Base-by-base conservation (phyloP, 2,329 filamentous ascomycete species). In the Sphaceloma murrayae region DNA sequence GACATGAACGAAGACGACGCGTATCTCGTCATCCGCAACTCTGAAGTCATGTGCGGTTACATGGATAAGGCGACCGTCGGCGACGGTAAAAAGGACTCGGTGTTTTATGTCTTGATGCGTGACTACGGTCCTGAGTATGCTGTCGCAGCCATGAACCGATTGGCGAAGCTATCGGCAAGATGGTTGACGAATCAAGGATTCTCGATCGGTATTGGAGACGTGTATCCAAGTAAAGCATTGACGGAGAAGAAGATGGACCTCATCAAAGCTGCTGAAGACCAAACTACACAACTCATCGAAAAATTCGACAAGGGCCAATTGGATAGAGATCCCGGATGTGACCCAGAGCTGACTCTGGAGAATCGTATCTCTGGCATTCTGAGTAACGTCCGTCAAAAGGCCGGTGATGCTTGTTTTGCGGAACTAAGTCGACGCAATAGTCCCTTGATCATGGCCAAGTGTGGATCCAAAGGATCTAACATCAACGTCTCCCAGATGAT, bases 401-500 rank as follows among this genome's bases (percentile, higher is more conserved):
- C 91, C 49, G 91, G 91, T 71, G 77, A 85, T 43, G 82, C 88
- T 58, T 95, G 91, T 74, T 87, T 95, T 56, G 77, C 80, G 21
- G 86, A 89, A 42, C 71, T 98, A 26, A 95, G 86, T 66, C 82
- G 78, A 51, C 87, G 87, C 67, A 98, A 98, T 55, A 81, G 91
- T 0, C 88, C 91, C 4, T 72, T 96, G 51, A 82, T 94, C 67
- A 98, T 98, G 91, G 91, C 91, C 49, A 91, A 85, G 50, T 96
- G 86, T 9, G 91, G 91, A 38, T 96, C 89, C 44, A 98, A 98
- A 64, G 91, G 91, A 60, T 94, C 87, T 4, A 83, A 85, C 55
- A 93, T 98, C 70, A 98, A 98, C 70, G 91, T 98, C 24, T 91
- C 91, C 6, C 91, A 98, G 68, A 98, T 98, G 91, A 84, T 96